Evolutionary conservation across 2,329 filamentous ascomycete species (phyloP).

Genomic region (Sporothrix sp.): DNA sequence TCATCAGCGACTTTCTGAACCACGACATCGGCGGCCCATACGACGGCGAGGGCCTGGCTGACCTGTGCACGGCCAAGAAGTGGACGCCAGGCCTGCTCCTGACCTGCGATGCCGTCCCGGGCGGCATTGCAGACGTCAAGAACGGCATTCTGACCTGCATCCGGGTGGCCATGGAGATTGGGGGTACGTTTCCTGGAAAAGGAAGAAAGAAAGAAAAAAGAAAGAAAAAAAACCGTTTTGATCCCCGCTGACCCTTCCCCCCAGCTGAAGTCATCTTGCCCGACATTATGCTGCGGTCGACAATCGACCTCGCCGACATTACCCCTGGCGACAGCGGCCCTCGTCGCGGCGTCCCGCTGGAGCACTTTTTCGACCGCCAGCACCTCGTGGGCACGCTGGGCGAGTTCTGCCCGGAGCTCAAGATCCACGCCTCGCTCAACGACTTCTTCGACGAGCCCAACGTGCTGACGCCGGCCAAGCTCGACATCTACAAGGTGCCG

Average conservation of each 20-base stretch:
- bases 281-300: constrained; percentile 25
- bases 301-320: constrained; percentile 22
- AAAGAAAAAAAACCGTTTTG: not conserved
- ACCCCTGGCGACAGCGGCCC: constrained; percentile 21
- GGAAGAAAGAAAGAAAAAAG: not conserved
- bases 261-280: constrained; percentile 31
- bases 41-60: constrained; percentile 23
- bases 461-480: constrained; percentile 19
- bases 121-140: constrained; percentile 35
- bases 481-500: constrained; percentile 21
- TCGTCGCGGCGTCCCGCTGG: constrained; percentile 22
- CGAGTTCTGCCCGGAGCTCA: constrained; percentile 29
- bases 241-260: not conserved
- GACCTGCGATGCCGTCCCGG: constrained; percentile 33
- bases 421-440: constrained; percentile 26
- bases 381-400: constrained; percentile 25
- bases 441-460: constrained; percentile 26
- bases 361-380: constrained; percentile 28
- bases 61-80: constrained; percentile 28
- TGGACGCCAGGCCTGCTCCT: constrained; percentile 35
- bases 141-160: constrained; percentile 37
- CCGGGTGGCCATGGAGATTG: constrained; percentile 37
- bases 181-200: constrained; percentile 26
- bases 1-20: constrained; percentile 26
- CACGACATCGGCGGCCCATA: constrained; percentile 26